Evolutionary conservation across 306 rosid genomes (phyloP), one percentile per base, ranked within the genome.

Genomic region (Datisca glomerata): DNA sequence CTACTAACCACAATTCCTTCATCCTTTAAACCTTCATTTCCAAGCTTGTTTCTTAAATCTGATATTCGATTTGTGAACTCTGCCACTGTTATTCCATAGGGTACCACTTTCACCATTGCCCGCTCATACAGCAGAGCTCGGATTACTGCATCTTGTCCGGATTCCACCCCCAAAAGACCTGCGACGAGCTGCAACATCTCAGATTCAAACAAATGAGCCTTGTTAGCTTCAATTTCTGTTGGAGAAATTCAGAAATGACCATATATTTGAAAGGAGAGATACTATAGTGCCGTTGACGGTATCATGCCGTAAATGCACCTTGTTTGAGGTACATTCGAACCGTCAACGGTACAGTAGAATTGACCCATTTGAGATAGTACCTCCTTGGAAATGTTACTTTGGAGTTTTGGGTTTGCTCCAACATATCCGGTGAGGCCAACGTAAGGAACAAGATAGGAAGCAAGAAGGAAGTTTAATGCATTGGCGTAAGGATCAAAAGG

Each of bases 111-210:
- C 22, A 17, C 15, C 4, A 6, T 28, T 6, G 43, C 50, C 39
- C 17, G 34, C 21, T 45, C 23, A 14, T 51, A 51, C 5, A 68
- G 35, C 6, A 46, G 19, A 19, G 37, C 4, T 24, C 74, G 42
- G 16, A 57, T 23, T 4, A 56, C 57, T 1, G 70, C 59, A 43
- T 47, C 65, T 20, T 68, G 70, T 9, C 66, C 74, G 0, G 58
- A 0, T 40, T 57, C 59, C 13, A 37, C 54, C 0, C 58, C 62
- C 10, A 62, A 21, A 24, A 62, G 50, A 9, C 16, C 2, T 2
- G 66, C 69, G 1, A 28, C 66, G 48, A 62, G 18, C 69, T 57
- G 22, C 18, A 24, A 24, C 31, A 19, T 16, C 3, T 4, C n/a
- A 12, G 1, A 7, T 12, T 0, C 18, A 42, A 7, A 20, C 2